phyloP scores from a whole-genome alignment of 148 eudicot species.

The Drosera capensis region DNA sequence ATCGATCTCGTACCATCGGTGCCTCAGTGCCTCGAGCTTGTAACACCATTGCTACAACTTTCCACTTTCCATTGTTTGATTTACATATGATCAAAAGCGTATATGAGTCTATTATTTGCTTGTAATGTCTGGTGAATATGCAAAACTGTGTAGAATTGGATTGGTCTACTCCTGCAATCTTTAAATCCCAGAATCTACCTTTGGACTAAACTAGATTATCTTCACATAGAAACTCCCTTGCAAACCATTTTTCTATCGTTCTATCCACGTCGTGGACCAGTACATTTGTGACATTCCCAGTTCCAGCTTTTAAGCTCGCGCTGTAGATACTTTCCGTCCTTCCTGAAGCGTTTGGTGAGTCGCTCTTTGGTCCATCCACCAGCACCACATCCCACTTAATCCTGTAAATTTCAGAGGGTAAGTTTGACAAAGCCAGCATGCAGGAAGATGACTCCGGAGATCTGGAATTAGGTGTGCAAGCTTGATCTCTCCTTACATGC shows the following conservation, averaged over 20 bases:
- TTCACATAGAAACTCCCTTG: constrained; percentile 86
- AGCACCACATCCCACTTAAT: constrained; percentile 65
- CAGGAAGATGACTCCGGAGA: constrained; percentile 29
- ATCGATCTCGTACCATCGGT: too few relatives aligned
- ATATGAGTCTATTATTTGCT: too few relatives aligned
- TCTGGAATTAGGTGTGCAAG: constrained; percentile 21
- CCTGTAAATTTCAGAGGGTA: constrained; percentile 50
- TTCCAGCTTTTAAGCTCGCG: constrained; percentile 57
- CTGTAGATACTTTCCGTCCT: constrained; percentile 79
- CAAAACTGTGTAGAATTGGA: constrained; percentile 36
- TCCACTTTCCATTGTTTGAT: too few relatives aligned
- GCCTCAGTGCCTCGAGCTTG: too few relatives aligned
- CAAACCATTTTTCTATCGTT: constrained; percentile 79
- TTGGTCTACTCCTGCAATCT: constrained; percentile 18
- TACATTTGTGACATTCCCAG: constrained; percentile 46
- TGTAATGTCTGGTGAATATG: constrained; percentile 1
- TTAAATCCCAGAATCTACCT: constrained; percentile 83
- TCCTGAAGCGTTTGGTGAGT: constrained; percentile 54
- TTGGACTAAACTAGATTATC: constrained; percentile 70
- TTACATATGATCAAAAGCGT: too few relatives aligned
- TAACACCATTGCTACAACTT: too few relatives aligned
- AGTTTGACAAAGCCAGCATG: constrained; percentile 31
- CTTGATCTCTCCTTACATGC: constrained; percentile 34
- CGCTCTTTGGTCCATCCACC: constrained; percentile 78
- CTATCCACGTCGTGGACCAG: constrained; percentile 72